phyloP scores from a whole-genome alignment of 2,329 filamentous ascomycete species.

The Venturia nashicola region DNA sequence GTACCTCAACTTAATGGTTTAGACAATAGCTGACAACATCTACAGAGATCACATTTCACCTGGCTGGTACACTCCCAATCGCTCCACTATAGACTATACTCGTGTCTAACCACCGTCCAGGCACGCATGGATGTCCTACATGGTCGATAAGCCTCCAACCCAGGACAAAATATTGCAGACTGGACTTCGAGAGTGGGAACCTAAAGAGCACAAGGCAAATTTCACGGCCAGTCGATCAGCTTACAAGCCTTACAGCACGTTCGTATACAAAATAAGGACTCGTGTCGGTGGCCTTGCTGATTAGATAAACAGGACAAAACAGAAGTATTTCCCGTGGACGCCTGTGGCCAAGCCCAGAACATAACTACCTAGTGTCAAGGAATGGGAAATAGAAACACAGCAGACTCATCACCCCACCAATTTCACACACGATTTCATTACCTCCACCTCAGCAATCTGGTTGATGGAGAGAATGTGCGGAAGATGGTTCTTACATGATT shows the following conservation, averaged over 20 bases:
- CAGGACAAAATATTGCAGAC: slow-evolving; percentile 61
- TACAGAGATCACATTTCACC: neutral
- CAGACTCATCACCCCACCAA: neutral
- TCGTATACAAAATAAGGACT: slow-evolving; percentile 29
- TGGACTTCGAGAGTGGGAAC: slow-evolving; percentile 63
- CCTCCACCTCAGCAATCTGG: too few species aligned
- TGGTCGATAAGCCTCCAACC: slow-evolving; percentile 74
- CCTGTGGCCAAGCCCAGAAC: slow-evolving; percentile 31
- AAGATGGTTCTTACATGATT: too few species aligned
- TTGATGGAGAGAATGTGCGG: too few species aligned
- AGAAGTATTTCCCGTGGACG: slow-evolving; percentile 36
- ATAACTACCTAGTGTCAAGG: neutral
- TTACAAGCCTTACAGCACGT: slow-evolving; percentile 94
- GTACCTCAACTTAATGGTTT: slow-evolving; percentile 42
- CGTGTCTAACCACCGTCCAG: slow-evolving; percentile 22
- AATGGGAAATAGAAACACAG: neutral
- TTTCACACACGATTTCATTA: too few species aligned
- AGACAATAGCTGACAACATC: neutral
- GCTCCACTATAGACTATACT: neutral
- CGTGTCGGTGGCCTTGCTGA: neutral
- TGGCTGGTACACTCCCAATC: neutral
- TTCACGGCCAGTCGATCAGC: slow-evolving; percentile 64
- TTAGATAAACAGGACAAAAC: slow-evolving; percentile 29
- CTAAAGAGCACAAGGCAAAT: slow-evolving; percentile 59
- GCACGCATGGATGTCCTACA: slow-evolving; percentile 96